Percentiles rank a stretch among this genome's conserved stretches.
phyloP scores from a whole-genome alignment of 2,329 filamentous ascomycete genomes.

The Penicillium aurantiogriseum region DNA sequence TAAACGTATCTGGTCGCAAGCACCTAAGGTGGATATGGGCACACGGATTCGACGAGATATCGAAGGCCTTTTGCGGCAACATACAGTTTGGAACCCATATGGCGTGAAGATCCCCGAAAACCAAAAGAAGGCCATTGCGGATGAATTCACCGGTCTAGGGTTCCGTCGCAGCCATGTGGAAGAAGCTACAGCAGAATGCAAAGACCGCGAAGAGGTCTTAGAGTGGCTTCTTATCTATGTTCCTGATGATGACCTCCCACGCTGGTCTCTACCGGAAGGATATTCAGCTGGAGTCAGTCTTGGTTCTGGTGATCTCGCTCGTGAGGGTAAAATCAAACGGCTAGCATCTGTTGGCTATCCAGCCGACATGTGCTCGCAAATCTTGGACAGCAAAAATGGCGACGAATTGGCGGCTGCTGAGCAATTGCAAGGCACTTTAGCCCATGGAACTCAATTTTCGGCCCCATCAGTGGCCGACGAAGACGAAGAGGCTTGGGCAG shows the following conservation, averaged over 20 bases:
- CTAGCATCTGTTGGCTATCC: constrained; percentile 83
- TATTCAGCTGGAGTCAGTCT: constrained; percentile 90
- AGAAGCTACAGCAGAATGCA: constrained; percentile 83
- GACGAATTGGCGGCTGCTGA: constrained; percentile 78
- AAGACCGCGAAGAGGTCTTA: constrained; percentile 85
- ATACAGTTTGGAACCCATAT: constrained; percentile 85
- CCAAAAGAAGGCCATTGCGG: constrained; percentile 61
- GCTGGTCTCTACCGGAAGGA: constrained; percentile 86
- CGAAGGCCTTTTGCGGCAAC: constrained; percentile 73
- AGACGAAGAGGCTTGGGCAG: constrained; percentile 67
- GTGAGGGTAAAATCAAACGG: constrained; percentile 78
- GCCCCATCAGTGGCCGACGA: constrained; percentile 18
- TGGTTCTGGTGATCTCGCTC: constrained; percentile 74
- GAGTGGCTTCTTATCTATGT: constrained; percentile 98
- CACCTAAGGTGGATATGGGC: constrained; percentile 92
- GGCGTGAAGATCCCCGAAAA: constrained; percentile 61
- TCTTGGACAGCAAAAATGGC: constrained; percentile 66
- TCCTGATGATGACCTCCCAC: constrained; percentile 91
- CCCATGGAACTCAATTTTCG: constrained; percentile 45
- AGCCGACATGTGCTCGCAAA: constrained; percentile 74
- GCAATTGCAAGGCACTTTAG: constrained; percentile 69
- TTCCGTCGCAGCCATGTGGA: constrained; percentile 88
- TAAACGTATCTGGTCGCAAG: constrained; percentile 76
- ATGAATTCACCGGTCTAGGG: constrained; percentile 72
- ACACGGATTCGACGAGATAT: constrained; percentile 73